phyloP scores from a whole-genome alignment of 768 basidiomycete species.

The Trametes cingulata region DNA sequence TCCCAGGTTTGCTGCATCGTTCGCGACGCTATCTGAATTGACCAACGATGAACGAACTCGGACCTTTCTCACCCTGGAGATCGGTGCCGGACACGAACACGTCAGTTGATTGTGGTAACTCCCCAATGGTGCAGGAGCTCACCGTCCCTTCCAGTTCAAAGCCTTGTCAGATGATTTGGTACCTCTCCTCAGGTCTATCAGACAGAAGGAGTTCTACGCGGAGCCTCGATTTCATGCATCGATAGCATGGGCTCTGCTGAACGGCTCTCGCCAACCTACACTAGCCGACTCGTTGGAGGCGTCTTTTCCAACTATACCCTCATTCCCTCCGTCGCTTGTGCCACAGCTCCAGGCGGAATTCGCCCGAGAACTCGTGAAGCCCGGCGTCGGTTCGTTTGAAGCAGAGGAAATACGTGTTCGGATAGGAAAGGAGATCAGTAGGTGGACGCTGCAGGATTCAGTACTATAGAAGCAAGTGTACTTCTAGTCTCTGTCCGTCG shows the following conservation, averaged over 20 bases:
- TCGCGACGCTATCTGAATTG: conserved; percentile 68
- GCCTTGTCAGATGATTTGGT: conserved; percentile 55
- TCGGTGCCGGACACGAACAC: conserved; percentile 82
- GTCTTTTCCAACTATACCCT: conserved; percentile 50
- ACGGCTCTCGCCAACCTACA: conserved; percentile 24
- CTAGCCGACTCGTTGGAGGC: not conserved
- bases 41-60: conserved; percentile 81
- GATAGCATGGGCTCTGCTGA: conserved; percentile 82
- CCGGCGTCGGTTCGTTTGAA: conserved; percentile 48
- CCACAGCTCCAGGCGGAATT: conserved; percentile 50
- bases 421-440: conserved; percentile 66
- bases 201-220: conserved; percentile 78
- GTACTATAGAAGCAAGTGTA: not conserved
- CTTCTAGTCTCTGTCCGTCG: not conserved
- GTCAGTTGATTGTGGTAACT: conserved; percentile 40
- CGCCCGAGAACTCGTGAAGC: conserved; percentile 41
- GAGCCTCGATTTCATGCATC: conserved; percentile 87
- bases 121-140: not conserved
- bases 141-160: conserved; percentile 48
- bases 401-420: conserved; percentile 58
- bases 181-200: conserved; percentile 57
- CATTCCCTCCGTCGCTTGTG: conserved; percentile 52
- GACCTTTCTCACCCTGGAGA: conserved; percentile 76
- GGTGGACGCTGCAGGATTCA: conserved; percentile 41
- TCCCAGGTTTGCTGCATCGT: conserved; percentile 69